Evolutionary conservation across 1,139 yeast genomes (phyloP).

Genomic region (Protomyces inouyei): DNA sequence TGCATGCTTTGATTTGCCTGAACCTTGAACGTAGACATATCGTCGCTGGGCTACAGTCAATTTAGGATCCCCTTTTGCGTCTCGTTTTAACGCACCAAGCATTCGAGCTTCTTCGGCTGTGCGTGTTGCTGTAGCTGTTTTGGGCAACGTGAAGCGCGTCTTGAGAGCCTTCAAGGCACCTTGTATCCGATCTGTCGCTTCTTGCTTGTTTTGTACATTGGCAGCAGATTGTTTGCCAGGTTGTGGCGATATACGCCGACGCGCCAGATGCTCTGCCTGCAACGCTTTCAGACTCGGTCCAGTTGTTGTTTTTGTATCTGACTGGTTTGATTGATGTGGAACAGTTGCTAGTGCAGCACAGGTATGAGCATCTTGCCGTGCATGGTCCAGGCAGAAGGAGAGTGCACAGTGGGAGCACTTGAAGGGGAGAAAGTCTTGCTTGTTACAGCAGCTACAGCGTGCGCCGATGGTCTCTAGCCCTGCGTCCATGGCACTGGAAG

Average conservation of each 20-base stretch:
- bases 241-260: not conserved
- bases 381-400: constrained; percentile 10
- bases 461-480: constrained; percentile 19
- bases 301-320: not conserved
- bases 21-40: not conserved
- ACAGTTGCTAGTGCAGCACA: not conserved
- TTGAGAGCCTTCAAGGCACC: not conserved
- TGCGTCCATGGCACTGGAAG: constrained; percentile 8
- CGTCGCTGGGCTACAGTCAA: not conserved
- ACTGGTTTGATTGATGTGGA: not conserved
- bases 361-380: not conserved
- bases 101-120: not conserved
- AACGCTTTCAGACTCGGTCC: constrained; percentile 12
- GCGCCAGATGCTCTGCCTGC: constrained; percentile 22
- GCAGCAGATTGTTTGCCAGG: not conserved
- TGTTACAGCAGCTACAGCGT: constrained; percentile 11
- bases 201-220: not conserved
- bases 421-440: constrained; percentile 23
- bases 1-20: not conserved
- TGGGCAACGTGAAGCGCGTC: not conserved
- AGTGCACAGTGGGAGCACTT: constrained; percentile 7
- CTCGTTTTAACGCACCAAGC: not conserved
- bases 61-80: constrained; percentile 15
- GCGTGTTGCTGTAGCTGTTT: not conserved
- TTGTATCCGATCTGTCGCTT: not conserved